Base-by-base conservation (phyloP, 139 green algal species). In the Limnomonas spitsbergensis region DNA sequence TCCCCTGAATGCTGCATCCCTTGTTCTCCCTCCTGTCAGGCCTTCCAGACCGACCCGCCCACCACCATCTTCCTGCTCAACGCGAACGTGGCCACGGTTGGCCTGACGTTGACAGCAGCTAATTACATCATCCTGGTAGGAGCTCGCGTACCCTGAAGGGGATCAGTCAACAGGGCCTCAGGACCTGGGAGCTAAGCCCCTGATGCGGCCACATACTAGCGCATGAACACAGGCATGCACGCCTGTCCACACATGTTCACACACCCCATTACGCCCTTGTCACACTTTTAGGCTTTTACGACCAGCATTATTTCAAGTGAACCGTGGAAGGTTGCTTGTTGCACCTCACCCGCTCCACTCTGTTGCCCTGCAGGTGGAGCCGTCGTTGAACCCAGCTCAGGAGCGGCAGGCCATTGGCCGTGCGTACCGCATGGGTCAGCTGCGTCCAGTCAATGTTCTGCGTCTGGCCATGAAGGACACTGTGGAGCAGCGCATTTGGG, bases 391-490 rank as follows among this genome's bases (percentile, higher is more conserved):
- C 87, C 92, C 90, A 0, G 89, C 92, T 2, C 80, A 93, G 73
- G 92, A 96, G 82, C 85, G 93, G 66, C 89, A 92, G 84, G 91
- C 91, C 66, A 89, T 95, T 39, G 89, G 91, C 0, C 83, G 92
- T 2, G 82, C 88, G 0, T 93, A 87, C 87, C 89, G 92, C 77
- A 95, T 96, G 91, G 90, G 90, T 2, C 92, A 96, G 84, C 80
- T 78, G 54, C 79, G 87, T 0, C 47, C n/a, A 0, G 91, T 96
- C 3, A 76, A 54, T 0, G 86, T 94, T 24, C 91, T 89, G 77
- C 76, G 80, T 35, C 79, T 94, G 20, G 70, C 29, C 54, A 39
- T 72, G 27, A 72, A 72, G 66, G 31, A 72, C 66, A 39, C 66
- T 31, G 31, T 72, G 9, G 66, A 72, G 29, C 9, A 31, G 24